A percentile compares a stretch with the other conserved stretches of the same genome.
phyloP scores from a whole-genome alignment of 805 yeast genomes.

The Myxozyma geophila region DNA sequence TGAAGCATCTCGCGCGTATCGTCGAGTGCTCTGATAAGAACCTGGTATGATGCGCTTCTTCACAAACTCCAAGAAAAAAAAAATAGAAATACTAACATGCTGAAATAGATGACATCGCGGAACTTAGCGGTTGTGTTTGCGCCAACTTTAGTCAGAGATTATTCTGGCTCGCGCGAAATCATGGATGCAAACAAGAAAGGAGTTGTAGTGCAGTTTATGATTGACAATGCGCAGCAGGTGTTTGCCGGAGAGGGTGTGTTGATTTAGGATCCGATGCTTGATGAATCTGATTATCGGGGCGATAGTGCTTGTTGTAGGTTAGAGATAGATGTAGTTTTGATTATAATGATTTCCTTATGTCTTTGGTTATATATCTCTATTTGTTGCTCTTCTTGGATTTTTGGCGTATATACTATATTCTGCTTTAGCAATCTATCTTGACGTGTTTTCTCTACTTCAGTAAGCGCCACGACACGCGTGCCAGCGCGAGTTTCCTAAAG shows the following conservation, averaged over 20 bases:
- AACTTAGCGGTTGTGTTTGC: constrained; percentile 93
- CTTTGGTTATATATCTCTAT: neutral
- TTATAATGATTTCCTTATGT: neutral
- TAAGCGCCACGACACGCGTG: too few relatives aligned
- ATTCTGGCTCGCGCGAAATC: constrained; percentile 79
- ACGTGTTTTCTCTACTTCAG: too few relatives aligned
- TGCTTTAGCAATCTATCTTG: too few relatives aligned
- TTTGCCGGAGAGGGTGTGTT: constrained; percentile 21
- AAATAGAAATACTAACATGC: neutral
- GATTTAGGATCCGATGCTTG: constrained; percentile 1
- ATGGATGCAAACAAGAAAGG: constrained; percentile 81
- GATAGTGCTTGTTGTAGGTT: neutral
- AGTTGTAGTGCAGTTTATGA: constrained; percentile 73
- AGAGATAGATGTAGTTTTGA: neutral
- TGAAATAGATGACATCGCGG: constrained; percentile 66
- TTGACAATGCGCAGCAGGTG: constrained; percentile 41
- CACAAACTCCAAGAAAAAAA: too few relatives aligned
- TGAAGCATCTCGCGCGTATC: constrained; percentile 68
- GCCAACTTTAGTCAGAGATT: constrained; percentile 84
- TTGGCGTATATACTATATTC: too few relatives aligned
- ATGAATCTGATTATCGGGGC: too few relatives aligned
- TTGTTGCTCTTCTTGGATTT: neutral
- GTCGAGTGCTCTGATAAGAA: constrained; percentile 59
- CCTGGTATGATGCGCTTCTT: constrained; percentile 47
- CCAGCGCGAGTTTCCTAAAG: too few relatives aligned